phyloP scores from a whole-genome alignment of 2,329 filamentous ascomycete genomes.

The Madurella fahalii region DNA sequence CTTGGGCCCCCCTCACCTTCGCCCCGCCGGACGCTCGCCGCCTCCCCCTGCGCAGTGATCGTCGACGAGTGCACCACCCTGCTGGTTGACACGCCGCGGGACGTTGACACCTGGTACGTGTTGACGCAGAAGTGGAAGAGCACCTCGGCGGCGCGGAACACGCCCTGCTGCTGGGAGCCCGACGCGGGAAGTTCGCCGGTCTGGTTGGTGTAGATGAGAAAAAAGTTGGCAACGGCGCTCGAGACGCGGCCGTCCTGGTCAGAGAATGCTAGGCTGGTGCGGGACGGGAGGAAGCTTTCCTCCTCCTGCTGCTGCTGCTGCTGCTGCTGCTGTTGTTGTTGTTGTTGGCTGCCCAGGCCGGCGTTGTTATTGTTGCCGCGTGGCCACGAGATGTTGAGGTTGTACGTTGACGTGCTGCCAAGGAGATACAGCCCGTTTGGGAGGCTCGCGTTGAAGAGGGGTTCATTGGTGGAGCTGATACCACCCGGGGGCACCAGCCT shows the following conservation, averaged over 20 bases:
- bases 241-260: conserved; percentile 14
- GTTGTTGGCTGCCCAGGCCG: neutral
- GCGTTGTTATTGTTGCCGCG: neutral
- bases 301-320: neutral
- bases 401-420: conserved; percentile 18
- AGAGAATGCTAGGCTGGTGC: conserved; percentile 23
- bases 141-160: conserved; percentile 28
- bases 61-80: conserved; percentile 17
- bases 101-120: conserved; percentile 21
- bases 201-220: conserved; percentile 28
- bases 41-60: neutral
- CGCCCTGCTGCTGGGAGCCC: neutral
- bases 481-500: neutral
- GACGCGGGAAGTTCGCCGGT: neutral
- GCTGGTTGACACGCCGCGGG: conserved; percentile 14
- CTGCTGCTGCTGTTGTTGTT: no score
- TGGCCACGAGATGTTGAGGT: conserved; percentile 25
- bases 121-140: conserved; percentile 31
- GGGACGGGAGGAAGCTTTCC: conserved; percentile 18
- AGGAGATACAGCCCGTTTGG: conserved; percentile 23
- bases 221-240: conserved; percentile 28
- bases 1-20: no score
- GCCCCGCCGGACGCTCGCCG: neutral
- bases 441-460: conserved; percentile 19
- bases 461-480: neutral